Evolutionary conservation across 805 yeast genomes (phyloP), one percentile per base, ranked within the genome.

Genomic region (Cyberlindnera subsufficiens): DNA sequence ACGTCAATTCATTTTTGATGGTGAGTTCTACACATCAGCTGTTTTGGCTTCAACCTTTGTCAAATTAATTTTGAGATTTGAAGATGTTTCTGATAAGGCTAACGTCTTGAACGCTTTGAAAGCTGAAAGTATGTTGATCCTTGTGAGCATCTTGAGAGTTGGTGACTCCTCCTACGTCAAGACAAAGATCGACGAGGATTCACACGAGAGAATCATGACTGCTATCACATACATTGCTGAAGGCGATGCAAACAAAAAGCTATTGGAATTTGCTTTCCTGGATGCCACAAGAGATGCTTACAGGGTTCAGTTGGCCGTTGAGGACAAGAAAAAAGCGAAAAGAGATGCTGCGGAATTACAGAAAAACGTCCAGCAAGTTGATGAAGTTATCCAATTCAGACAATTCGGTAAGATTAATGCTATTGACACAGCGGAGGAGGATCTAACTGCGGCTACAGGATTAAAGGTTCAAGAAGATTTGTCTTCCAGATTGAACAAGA

Each of bases 121-220:
- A 56, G 98, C 98, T 18, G 99, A 93, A 68, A 97, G 96, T 14
- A 74, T 91, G 71, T 76, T 93, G 56, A 84, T 88, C 46, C 76
- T 95, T 80, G 96, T 95, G 42, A 87, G 96, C 30, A 82, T 91
- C 39, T 71, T 93, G 47, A 78, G 99, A 60, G 91, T 80, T 33
- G 96, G 96, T 38, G 86, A 87, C 53, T 77, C 93, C 11, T 64
- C 74, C 15, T 69, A 74, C 43, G 91, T 78, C 19, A 72, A 78
- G 49, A 80, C 82, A 59, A 78, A 78, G 55, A 89, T 91, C 49
- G 97, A 93, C 60, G 99, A 93, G 67, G 99, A 95, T 66, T 86
- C 97, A 3, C 79, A 85, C n/a, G 99, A 93, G 67, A 80, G 98
- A 68, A 82, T 93, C 43, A 70, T 89, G 64, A 74, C 91, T n/a